These are phyloP conservation scores for Phytopythium chamaehyphon DNA, from an alignment of 352 stramenopile genomes.

Conservation along the genomic window DNA sequence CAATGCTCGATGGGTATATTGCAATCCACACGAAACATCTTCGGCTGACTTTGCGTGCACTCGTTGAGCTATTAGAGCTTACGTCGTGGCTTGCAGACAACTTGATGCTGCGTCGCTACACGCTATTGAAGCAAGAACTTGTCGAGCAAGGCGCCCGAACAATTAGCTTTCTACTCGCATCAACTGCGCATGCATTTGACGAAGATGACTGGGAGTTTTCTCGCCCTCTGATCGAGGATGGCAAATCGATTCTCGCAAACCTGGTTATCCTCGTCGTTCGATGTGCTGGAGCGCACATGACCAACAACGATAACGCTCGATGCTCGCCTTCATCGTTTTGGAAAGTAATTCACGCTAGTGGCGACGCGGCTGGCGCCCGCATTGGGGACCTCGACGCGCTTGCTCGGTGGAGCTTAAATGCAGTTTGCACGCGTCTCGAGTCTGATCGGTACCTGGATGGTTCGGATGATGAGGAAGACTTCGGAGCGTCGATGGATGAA, in stretches of 20 bases:
- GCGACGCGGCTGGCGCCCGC: slow-evolving; percentile 35
- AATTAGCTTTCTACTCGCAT: slow-evolving; percentile 54
- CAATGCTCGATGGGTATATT: slow-evolving; percentile 59
- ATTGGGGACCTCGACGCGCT: slow-evolving; percentile 66
- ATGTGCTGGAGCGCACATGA: slow-evolving; percentile 29
- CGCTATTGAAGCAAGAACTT: slow-evolving; percentile 51
- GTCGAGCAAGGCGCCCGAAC: slow-evolving; percentile 61
- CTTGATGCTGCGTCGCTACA: slow-evolving; percentile 15
- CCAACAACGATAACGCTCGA: slow-evolving; percentile 9
- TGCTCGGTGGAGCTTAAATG: slow-evolving; percentile 53
- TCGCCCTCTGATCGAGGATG: slow-evolving; percentile 45
- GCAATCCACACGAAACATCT: slow-evolving; percentile 72
- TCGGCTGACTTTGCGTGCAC: slow-evolving; percentile 49
- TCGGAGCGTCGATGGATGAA: neutral
- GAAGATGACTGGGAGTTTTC: slow-evolving; percentile 45
- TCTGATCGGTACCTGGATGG: slow-evolving; percentile 42
- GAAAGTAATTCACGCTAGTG: slow-evolving; percentile 52
- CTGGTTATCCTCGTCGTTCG: slow-evolving; percentile 54
- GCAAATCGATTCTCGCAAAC: slow-evolving; percentile 51
- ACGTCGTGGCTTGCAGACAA: slow-evolving; percentile 57
- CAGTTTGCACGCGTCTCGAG: slow-evolving; percentile 49
- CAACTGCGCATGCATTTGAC: slow-evolving; percentile 36
- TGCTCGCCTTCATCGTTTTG: slow-evolving; percentile 59
- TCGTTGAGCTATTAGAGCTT: slow-evolving; percentile 62
- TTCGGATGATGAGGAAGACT: slow-evolving; percentile 24